Evolutionary conservation across 1,284 basidiomycete species (phyloP), one percentile per base, ranked within the genome.

Genomic region (Heimioporus retisporus): DNA sequence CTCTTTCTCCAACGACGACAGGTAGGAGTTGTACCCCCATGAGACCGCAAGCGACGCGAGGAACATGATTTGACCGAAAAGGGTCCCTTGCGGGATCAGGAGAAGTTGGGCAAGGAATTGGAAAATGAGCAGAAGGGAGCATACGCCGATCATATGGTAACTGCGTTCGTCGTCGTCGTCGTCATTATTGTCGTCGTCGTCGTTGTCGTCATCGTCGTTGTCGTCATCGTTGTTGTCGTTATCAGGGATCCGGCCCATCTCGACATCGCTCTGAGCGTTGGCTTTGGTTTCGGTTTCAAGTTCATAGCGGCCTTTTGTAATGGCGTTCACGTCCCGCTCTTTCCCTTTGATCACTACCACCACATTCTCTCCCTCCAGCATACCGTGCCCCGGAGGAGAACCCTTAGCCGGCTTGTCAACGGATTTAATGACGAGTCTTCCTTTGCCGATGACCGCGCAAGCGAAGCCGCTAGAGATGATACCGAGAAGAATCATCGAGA

Each of bases 1-100:
- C 40, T 79, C 77, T 50, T 71, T 73, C 60, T 75, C 70, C 13
- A 73, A 35, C 1, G 73, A 74, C 2, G 77, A 71, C 6, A 79
- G 67, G 50, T 68, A 76, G 1, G 67, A 68, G 43, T 72, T 78
- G 35, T 77, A 73, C 7, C 18, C 48, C 77, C 77, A 78, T 2
- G 77, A 78, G 5, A 66, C 61, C 2, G 61, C 68, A 46, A 79
- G 65, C 13, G 76, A 76, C 23, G 60, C 13, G 14, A 78, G 56
- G 65, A 78, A 78, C 72, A 79, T 74, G 44, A 71, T 61, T 59
- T 79, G 77, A 6, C 76, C 76, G n/a, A 78, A 77, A 3, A 76
- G 72, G 18, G 68, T 18, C 7, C 69, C 73, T 56, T 76, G 73
- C 0, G 74, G 76, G 42, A 77, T 70, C 19, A 77, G 64, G 58